These are phyloP conservation scores for Trametes cingulata DNA, from an alignment of 768 basidiomycete species.

Conservation along the genomic window DNA sequence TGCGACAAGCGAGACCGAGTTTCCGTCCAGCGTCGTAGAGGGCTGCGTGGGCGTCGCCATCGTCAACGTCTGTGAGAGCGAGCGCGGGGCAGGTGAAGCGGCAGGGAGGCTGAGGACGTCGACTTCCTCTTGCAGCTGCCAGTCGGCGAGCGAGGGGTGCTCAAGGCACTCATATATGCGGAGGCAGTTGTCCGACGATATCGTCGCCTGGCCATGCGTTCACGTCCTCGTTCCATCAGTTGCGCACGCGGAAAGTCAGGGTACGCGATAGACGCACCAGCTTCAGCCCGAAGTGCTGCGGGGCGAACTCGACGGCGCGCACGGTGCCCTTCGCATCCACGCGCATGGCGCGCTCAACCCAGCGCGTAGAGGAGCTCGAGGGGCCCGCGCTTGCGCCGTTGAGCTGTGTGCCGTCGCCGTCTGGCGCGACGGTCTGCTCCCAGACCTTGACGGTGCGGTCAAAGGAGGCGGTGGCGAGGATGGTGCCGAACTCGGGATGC, in stretches of 20 bases:
- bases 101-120: conserved; percentile 62
- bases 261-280: conserved; percentile 55
- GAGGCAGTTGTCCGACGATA: conserved; percentile 84
- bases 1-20: conserved; percentile 57
- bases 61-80: conserved; percentile 55
- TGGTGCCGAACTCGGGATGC: conserved; percentile 87
- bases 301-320: conserved; percentile 83
- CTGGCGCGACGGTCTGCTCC: conserved; percentile 58
- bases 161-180: conserved; percentile 92
- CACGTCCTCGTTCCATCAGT: neutral
- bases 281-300: conserved; percentile 85
- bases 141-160: conserved; percentile 65
- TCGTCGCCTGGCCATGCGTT: conserved; percentile 62
- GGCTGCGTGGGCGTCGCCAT: conserved; percentile 76
- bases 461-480: conserved; percentile 85
- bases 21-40: conserved; percentile 46
- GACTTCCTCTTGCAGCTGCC: conserved; percentile 77
- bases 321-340: conserved; percentile 87
- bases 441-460: conserved; percentile 93
- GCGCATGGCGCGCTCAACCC: conserved; percentile 74
- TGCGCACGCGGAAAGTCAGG: neutral
- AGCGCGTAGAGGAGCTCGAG: conserved; percentile 43
- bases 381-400: conserved; percentile 27
- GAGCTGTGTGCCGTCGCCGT: conserved; percentile 27
- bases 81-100: conserved; percentile 39